Evolutionary conservation across 23 red algal genomes (phyloP), one percentile per base, ranked within the genome.

Genomic region (Gracilaria caudata): DNA sequence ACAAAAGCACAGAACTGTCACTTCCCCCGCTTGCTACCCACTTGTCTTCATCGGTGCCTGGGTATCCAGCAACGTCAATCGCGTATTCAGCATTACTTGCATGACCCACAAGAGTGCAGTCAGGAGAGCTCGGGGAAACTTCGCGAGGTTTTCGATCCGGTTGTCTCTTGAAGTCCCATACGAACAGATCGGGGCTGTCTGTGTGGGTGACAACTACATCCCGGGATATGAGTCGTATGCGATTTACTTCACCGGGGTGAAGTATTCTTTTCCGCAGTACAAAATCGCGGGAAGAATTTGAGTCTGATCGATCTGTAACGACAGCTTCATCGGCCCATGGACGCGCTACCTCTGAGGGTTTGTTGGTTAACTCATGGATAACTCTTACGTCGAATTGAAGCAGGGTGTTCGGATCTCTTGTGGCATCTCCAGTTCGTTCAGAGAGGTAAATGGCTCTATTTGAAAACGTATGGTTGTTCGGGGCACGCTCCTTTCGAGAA

Each of bases 171-270:
- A 98, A 65, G 68, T 94, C 85, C 95, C 95, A 98, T 37, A 98
- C 86, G 59, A 90, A 84, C 17, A 98, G 60, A 63, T 91, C 81
- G 16, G 89, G 82, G 33, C 56, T 86, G 77, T 98, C 95, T 73
- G 95, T 90, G 53, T 98, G 95, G 26, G 95, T 98, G 55, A 98
- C 90, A n/a, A 98, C 68, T 39, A 98, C 70, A 33, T 88, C 80
- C 24, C 80, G 55, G 36, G 51, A 30, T 51, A 88, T 51, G 26
- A 86, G 66, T 41, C 86, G 84, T 28, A 94, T 84, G 40, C 84
- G 79, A 76, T 98, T 98, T 17, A 98, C 95, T 46, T 98, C 95
- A 28, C 90, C 95, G 11, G 95, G 95, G 55, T 98, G 95, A 74
- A 98, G 49, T 46, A 98, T 73, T 51, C 92, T 86, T 55, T 98